Evolutionary conservation across 176 grass and related monocot genomes (phyloP), one percentile per base, ranked within the genome.

Genomic region (Stipa capillata): DNA sequence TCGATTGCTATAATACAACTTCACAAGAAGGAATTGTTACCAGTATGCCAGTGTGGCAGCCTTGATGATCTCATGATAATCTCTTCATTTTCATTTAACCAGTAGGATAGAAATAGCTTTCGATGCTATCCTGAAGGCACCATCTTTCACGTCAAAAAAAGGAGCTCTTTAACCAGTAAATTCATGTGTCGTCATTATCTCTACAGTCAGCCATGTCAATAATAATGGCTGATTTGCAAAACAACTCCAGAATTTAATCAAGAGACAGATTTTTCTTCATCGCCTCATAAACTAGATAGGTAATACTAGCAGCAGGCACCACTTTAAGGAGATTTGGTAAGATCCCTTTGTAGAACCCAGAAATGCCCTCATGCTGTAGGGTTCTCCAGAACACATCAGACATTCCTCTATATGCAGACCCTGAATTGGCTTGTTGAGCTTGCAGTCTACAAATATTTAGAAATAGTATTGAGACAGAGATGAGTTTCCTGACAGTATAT

Each of bases 251-350:
- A 76, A 72, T 55, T 89, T 78, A 97, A 94, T 97, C 89, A 82
- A 97, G 94, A 80, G 91, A 90, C 14, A 97, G 85, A 74, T 76
- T 92, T 85, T 97, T 97, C 83, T 97, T 97, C 91, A 94, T 97
- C 20, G 85, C 89, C 71, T 97, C 94, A 77, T 97, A 97, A 54
- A 90, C 83, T 69, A 97, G 68, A 79, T 97, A 97, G 50, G 94
- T 97, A 92, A 97, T 97, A 90, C 94, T 94, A 69, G 94, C 94
- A 28, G 91, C 80, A 79, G 94, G 94, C 82, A 97, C 90, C 63
- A 97, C 93, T 92, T 97, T 97, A 59, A 92, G 91, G 36, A 97
- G 79, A 73, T 97, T 97, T 50, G 93, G 93, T 31, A 97, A 70
- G 48, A 97, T 83, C 57, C 93, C 87, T 81, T 97, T 97, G 63